Percentiles rank a stretch among this genome's conserved stretches.
phyloP scores from a whole-genome alignment of 2,329 filamentous ascomycete species.

The Ambrosiella xylebori region DNA sequence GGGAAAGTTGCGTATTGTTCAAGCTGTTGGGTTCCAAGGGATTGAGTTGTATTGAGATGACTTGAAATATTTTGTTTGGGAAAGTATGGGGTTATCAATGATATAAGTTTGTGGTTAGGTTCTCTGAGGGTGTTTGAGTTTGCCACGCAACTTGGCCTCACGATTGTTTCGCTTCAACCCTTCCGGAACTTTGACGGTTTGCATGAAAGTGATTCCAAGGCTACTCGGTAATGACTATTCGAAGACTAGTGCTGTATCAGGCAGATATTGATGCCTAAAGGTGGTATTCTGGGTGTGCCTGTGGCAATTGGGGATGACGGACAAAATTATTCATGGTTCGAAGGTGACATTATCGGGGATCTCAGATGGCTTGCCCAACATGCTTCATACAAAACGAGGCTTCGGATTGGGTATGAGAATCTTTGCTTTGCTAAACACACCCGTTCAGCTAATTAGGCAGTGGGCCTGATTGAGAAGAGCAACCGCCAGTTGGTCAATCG shows the following conservation, averaged over 20 bases:
- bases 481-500: slow-evolving; percentile 1
- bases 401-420: slow-evolving; percentile 15
- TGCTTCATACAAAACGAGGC: slow-evolving; percentile 2
- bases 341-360: slow-evolving; percentile 4
- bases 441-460: slow-evolving; percentile 14
- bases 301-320: slow-evolving; percentile 10
- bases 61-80: slow-evolving; percentile 10
- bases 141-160: slow-evolving; percentile 7
- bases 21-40: slow-evolving; percentile 13
- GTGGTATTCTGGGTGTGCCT: slow-evolving; percentile 15
- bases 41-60: slow-evolving; percentile 16
- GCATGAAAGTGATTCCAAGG: background rate
- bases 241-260: slow-evolving; percentile 14
- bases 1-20: slow-evolving; percentile 14
- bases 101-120: background rate
- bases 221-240: slow-evolving; percentile 6
- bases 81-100: background rate
- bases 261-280: slow-evolving; percentile 7
- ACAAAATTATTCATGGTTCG: slow-evolving; percentile 5
- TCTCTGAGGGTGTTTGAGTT: background rate
- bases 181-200: slow-evolving; percentile 15
- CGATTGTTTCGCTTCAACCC: slow-evolving; percentile 15
- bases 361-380: slow-evolving; percentile 6
- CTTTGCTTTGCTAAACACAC: slow-evolving; percentile 14
- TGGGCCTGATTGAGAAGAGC: slow-evolving; percentile 8